Evolutionary conservation across 805 yeast species (phyloP).

Genomic region (Limtongia smithiae): DNA sequence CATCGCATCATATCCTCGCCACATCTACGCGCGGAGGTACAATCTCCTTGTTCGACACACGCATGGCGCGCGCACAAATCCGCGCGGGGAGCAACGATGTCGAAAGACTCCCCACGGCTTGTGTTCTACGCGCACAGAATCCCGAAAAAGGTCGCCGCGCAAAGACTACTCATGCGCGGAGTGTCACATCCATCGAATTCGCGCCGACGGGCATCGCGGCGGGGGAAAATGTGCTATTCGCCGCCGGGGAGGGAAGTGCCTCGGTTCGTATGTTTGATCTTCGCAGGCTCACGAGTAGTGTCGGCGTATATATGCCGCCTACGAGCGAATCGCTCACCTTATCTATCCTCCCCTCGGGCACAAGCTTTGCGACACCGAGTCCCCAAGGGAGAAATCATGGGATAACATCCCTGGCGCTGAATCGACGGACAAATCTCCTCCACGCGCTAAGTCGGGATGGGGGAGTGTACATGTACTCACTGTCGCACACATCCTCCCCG

Average conservation of each 20-base stretch:
- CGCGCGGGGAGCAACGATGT: neutral
- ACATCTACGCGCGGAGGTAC: constrained; percentile 21
- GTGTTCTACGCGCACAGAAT: constrained; percentile 18
- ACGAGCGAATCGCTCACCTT: neutral
- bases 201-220: neutral
- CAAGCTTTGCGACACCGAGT: neutral
- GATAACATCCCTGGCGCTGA: constrained; percentile 18
- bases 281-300: constrained; percentile 4
- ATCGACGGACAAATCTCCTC: constrained; percentile 3
- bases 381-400: constrained; percentile 13
- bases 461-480: constrained; percentile 10
- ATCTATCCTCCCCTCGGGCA: too few species aligned
- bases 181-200: constrained; percentile 22
- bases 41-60: constrained; percentile 18
- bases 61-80: neutral
- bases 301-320: constrained; percentile 4
- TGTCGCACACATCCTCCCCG: neutral
- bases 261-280: constrained; percentile 18
- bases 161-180: constrained; percentile 1
- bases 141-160: constrained; percentile 11
- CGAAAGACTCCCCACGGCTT: constrained; percentile 3
- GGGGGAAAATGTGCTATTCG: constrained; percentile 11
- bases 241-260: constrained; percentile 20
- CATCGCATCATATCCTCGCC: neutral
- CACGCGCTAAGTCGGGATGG: constrained; percentile 18